A percentile compares a stretch with the other conserved stretches of the same genome.
Conservation (phyloP, 805 yeast genomes). For the Kazachstania kunashirensis region DNA sequence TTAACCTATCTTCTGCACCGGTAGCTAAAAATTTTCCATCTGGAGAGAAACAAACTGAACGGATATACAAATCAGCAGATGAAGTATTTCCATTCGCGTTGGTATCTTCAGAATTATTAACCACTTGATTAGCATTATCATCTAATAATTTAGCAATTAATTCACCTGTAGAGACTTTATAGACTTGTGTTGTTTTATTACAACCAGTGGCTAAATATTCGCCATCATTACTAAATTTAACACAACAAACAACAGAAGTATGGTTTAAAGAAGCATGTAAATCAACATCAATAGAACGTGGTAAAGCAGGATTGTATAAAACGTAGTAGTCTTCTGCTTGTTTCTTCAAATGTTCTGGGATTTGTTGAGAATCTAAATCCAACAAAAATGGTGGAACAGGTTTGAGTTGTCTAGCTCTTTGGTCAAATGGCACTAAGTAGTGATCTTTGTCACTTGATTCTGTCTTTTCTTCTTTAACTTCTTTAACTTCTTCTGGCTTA, state of each 20-base stretch:
- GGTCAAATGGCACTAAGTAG: slow-evolving; percentile 33
- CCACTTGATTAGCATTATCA: slow-evolving; percentile 34
- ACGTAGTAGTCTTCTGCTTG: slow-evolving; percentile 79
- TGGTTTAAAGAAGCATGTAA: slow-evolving; percentile 86
- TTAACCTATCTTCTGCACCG: slow-evolving; percentile 83
- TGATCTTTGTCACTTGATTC: slow-evolving; percentile 2
- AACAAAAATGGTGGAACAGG: slow-evolving; percentile 69
- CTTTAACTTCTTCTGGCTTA: slow-evolving; percentile 4
- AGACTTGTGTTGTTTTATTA: slow-evolving; percentile 90
- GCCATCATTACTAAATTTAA: slow-evolving; percentile 85
- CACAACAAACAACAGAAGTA: slow-evolving; percentile 94
- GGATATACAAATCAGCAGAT: slow-evolving; percentile 69
- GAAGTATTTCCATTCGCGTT: slow-evolving; percentile 32
- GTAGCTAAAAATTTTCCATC: slow-evolving; percentile 90
- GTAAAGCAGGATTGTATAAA: slow-evolving; percentile 80
- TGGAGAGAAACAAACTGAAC: slow-evolving; percentile 94
- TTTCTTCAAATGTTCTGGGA: slow-evolving; percentile 72
- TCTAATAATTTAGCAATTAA: slow-evolving; percentile 78
- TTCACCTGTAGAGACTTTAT: slow-evolving; percentile 85
- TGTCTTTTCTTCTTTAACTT: background rate
- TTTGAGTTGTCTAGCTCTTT: slow-evolving; percentile 46
- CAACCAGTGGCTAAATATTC: slow-evolving; percentile 96
- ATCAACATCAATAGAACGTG: slow-evolving; percentile 70
- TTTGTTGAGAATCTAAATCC: slow-evolving; percentile 70
- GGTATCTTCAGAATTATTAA: background rate